These are phyloP conservation scores for Phytopythium sindhum DNA, from an alignment of 352 stramenopile species.

Conservation along the genomic window DNA sequence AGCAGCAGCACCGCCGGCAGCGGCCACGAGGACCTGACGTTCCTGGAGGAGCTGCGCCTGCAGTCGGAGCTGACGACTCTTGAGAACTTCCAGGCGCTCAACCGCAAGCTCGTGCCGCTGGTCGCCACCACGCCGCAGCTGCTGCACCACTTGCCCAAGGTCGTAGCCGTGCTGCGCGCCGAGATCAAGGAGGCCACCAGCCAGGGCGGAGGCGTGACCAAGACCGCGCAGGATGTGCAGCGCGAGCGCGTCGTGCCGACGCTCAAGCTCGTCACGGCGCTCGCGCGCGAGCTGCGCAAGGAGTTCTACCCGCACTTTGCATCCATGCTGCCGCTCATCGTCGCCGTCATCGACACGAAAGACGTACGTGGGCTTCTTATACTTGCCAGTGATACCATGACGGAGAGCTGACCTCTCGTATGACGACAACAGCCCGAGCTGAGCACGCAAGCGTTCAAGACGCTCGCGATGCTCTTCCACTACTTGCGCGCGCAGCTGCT, in stretches of 20 bases:
- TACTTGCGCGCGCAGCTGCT: slow-evolving; percentile 81
- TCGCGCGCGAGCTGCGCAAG: slow-evolving; percentile 78
- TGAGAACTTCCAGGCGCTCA: slow-evolving; percentile 74
- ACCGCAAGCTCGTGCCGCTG: slow-evolving; percentile 65
- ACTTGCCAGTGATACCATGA: neutral
- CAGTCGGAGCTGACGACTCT: slow-evolving; percentile 83
- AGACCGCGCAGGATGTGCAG: slow-evolving; percentile 52
- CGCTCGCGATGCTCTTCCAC: slow-evolving; percentile 88
- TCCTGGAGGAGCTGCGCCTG: slow-evolving; percentile 76
- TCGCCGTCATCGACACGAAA: slow-evolving; percentile 82
- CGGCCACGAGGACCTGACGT: slow-evolving; percentile 57
- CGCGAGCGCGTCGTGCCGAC: slow-evolving; percentile 65
- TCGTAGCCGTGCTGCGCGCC: slow-evolving; percentile 53
- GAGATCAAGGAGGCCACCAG: slow-evolving; percentile 45
- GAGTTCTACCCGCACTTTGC: slow-evolving; percentile 88
- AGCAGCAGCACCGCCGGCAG: slow-evolving; percentile 51
- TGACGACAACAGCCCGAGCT: slow-evolving; percentile 58
- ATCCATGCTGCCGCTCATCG: slow-evolving; percentile 46
- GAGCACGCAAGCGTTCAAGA: slow-evolving; percentile 90
- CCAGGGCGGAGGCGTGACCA: slow-evolving; percentile 8
- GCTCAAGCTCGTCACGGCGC: slow-evolving; percentile 79
- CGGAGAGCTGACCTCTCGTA: neutral
- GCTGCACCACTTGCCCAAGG: slow-evolving; percentile 74
- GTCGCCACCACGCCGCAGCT: slow-evolving; percentile 82
- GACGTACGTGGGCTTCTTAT: slow-evolving; percentile 39